A percentile compares a stretch with the other conserved stretches of the same genome.
phyloP scores from a whole-genome alignment of 2,329 filamentous ascomycete genomes.

The Domatiomyces catenatus region DNA sequence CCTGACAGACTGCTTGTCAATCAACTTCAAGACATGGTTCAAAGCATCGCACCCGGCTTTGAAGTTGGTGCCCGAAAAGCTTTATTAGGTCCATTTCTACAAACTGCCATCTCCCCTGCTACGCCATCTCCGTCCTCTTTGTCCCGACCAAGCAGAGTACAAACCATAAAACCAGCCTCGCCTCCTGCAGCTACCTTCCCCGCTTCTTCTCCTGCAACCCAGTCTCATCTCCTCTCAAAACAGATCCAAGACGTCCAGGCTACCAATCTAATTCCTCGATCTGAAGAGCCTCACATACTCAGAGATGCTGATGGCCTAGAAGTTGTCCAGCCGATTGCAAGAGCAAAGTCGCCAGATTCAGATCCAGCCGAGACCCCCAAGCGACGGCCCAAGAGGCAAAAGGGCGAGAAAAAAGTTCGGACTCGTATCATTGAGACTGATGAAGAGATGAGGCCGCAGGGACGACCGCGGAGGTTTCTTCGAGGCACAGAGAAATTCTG shows the following conservation, averaged over 20 bases:
- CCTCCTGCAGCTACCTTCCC: background rate
- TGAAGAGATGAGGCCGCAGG: conserved; percentile 1
- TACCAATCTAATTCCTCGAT: background rate
- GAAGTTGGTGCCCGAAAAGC: conserved; percentile 1
- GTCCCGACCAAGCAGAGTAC: background rate
- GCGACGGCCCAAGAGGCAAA: background rate
- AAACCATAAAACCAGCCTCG: background rate
- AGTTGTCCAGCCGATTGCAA: background rate
- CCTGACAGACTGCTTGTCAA: conserved; percentile 39
- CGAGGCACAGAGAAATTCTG: conserved; percentile 18
- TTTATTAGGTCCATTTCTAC: background rate
- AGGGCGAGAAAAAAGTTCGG: background rate
- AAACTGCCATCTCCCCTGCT: background rate
- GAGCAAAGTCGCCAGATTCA: background rate
- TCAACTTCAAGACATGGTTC: background rate
- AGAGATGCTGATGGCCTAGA: background rate
- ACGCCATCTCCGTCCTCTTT: background rate
- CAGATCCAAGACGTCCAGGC: background rate
- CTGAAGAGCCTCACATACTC: background rate
- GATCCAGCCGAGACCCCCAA: background rate
- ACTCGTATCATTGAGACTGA: background rate
- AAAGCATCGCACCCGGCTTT: background rate
- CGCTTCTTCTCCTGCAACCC: too few relatives aligned
- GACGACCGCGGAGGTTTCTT: conserved; percentile 16
- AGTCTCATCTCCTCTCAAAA: background rate